Evolutionary conservation across 1,284 basidiomycete species (phyloP).

Genomic region (Microbotryomycetes sp.): DNA sequence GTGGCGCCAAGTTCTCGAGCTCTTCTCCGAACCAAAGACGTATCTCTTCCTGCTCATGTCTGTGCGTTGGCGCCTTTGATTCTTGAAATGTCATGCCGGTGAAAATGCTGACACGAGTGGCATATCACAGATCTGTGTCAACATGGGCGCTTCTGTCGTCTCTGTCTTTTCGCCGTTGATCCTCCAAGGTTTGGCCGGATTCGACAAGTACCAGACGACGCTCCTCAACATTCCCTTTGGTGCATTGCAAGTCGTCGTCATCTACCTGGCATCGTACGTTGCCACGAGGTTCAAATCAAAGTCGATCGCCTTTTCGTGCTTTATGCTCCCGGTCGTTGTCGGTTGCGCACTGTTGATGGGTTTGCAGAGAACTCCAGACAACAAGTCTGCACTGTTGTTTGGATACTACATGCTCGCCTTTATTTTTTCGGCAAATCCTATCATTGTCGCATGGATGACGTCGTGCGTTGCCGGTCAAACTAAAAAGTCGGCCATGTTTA

Average conservation of each 20-base stretch:
- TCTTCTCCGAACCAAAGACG: constrained; percentile 40
- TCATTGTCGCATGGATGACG: constrained; percentile 41
- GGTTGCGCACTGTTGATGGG: constrained; percentile 36
- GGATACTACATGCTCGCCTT: constrained; percentile 43
- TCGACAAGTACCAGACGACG: constrained; percentile 34
- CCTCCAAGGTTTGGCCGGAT: constrained; percentile 36
- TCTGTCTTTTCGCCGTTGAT: constrained; percentile 35
- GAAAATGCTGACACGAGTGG: not conserved
- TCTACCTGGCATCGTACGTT: constrained; percentile 36
- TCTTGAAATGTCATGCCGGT: constrained; percentile 15
- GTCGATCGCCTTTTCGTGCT: constrained; percentile 35
- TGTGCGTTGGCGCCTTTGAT: constrained; percentile 34
- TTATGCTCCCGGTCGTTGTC: constrained; percentile 38
- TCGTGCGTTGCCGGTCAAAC: constrained; percentile 43
- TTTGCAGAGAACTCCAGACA: constrained; percentile 11
- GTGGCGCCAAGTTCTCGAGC: constrained; percentile 40
- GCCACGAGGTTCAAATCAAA: constrained; percentile 38
- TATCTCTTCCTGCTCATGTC: constrained; percentile 40
- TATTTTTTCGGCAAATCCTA: constrained; percentile 42
- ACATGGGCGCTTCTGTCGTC: not conserved
- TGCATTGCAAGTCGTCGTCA: constrained; percentile 37
- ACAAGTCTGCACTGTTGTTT: constrained; percentile 33
- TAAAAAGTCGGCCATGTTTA: constrained; percentile 39
- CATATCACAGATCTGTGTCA: too few species aligned
- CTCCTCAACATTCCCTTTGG: constrained; percentile 45